Evolutionary conservation across 352 stramenopile species (phyloP).

Genomic region (Phytopythium mirpurense): DNA sequence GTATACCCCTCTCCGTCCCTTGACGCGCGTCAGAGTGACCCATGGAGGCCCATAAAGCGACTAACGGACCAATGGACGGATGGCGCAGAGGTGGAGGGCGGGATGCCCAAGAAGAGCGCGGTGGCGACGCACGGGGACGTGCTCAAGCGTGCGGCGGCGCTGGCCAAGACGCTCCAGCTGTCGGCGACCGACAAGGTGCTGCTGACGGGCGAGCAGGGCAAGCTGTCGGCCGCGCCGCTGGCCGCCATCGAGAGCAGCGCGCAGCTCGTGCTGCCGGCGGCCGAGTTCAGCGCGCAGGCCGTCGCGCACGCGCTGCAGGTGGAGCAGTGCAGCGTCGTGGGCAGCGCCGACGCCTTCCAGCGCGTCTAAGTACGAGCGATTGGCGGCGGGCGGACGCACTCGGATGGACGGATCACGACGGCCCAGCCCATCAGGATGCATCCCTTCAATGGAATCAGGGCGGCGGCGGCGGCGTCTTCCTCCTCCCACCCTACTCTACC

Average conservation of each 20-base stretch:
- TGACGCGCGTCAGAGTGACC: too few relatives aligned
- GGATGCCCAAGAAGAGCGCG: constrained; percentile 78
- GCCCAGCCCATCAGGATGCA: too few relatives aligned
- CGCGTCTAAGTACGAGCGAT: constrained; percentile 38
- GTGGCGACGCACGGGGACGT: constrained; percentile 78
- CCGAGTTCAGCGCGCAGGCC: constrained; percentile 60
- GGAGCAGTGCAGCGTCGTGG: constrained; percentile 75
- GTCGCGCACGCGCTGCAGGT: constrained; percentile 71
- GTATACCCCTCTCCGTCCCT: neutral
- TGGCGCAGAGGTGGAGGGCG: constrained; percentile 52
- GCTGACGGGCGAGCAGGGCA: constrained; percentile 58
- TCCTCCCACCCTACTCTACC: too few relatives aligned
- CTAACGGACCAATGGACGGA: neutral
- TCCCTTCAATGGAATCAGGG: too few relatives aligned
- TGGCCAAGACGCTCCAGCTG: constrained; percentile 73
- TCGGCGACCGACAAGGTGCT: constrained; percentile 79
- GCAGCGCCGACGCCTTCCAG: constrained; percentile 76
- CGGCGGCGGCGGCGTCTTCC: too few relatives aligned
- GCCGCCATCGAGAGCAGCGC: constrained; percentile 70
- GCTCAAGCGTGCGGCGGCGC: constrained; percentile 61
- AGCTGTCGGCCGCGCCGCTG: constrained; percentile 66
- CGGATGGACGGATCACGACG: too few relatives aligned
- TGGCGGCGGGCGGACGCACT: too few relatives aligned
- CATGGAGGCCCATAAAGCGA: too few relatives aligned
- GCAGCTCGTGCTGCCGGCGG: constrained; percentile 73